Conservation (phyloP, 208 protist species). For the Crithidia brevicula region DNA sequence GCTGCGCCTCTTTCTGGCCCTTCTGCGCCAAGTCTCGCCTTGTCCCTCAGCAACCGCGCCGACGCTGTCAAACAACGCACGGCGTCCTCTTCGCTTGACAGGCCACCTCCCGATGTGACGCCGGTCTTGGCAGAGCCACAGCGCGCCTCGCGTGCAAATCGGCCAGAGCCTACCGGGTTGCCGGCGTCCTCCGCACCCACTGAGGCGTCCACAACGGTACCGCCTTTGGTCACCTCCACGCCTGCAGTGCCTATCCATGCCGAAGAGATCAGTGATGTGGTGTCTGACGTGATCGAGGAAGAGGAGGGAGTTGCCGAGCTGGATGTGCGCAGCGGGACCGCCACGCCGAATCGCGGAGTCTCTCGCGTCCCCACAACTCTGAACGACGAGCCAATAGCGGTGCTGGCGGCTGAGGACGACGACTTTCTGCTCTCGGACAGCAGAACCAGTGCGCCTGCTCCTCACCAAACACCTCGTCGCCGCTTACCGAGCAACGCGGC, state of each 20-base stretch:
- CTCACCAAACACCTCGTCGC: not conserved
- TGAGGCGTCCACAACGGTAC: no score
- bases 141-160: slow-evolving; percentile 12
- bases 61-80: not conserved
- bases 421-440: slow-evolving; percentile 5
- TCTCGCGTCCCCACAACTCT: not conserved
- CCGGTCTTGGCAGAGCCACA: slow-evolving; percentile 29
- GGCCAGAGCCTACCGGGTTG: not conserved
- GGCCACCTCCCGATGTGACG: not conserved
- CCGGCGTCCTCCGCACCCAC: not conserved
- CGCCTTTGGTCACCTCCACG: no score
- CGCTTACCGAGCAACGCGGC: slow-evolving; percentile 18
- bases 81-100: slow-evolving; percentile 1
- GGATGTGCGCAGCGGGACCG: slow-evolving; percentile 8
- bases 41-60: not conserved
- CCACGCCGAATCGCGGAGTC: slow-evolving; percentile 5
- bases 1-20: not conserved
- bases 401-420: not conserved
- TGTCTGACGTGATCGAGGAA: no score
- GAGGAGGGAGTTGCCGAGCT: slow-evolving; percentile 4
- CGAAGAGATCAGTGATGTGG: no score
- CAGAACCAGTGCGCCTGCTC: not conserved
- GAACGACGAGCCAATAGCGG: not conserved
- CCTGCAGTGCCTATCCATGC: no score
- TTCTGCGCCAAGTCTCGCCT: slow-evolving; percentile 2